These are phyloP conservation scores for Royoungia palumana DNA, from an alignment of 768 basidiomycete species.

Conservation along the genomic window DNA sequence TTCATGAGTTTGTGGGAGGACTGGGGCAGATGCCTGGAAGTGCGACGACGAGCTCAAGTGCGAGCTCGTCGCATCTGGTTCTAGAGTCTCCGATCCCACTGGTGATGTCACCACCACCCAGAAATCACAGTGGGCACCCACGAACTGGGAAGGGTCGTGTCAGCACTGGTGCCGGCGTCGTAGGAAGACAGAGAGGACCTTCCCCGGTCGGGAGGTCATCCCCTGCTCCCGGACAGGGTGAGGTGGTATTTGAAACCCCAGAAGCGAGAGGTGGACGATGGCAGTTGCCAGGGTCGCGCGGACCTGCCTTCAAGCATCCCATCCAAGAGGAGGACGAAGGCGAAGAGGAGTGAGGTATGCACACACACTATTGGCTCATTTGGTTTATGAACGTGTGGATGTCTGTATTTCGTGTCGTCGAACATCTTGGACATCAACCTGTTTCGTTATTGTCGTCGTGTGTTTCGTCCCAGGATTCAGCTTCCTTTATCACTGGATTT, in stretches of 20 bases:
- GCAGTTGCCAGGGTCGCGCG: conserved; percentile 67
- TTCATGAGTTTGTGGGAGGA: conserved; percentile 68
- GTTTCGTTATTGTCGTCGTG: conserved; percentile 1
- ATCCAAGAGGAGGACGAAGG: conserved; percentile 88
- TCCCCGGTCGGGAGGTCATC: conserved; percentile 60
- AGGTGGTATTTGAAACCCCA: conserved; percentile 44
- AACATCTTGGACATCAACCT: conserved; percentile 9
- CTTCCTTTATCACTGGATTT: conserved; percentile 2
- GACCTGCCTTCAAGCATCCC: conserved; percentile 63
- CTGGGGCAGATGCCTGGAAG: conserved; percentile 55
- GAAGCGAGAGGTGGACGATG: conserved; percentile 58
- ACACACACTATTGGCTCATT: conserved; percentile 1
- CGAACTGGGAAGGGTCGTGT: conserved; percentile 32
- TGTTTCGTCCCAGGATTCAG: conserved; percentile 1
- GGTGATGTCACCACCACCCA: conserved; percentile 44
- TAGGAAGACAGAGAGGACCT: conserved; percentile 46
- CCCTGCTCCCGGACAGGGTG: conserved; percentile 48
- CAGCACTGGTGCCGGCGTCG: conserved; percentile 23
- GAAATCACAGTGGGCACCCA: conserved; percentile 42
- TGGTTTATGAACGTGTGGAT: conserved; percentile 6
- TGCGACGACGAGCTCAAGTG: conserved; percentile 24
- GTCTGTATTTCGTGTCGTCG: conserved; percentile 9
- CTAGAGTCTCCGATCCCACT: conserved; percentile 43
- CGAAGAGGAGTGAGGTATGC: conserved; percentile 55
- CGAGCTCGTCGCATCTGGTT: conserved; percentile 23